Evolutionary conservation across 2,329 filamentous ascomycete genomes (phyloP).

Genomic region (Botrytis porri): DNA sequence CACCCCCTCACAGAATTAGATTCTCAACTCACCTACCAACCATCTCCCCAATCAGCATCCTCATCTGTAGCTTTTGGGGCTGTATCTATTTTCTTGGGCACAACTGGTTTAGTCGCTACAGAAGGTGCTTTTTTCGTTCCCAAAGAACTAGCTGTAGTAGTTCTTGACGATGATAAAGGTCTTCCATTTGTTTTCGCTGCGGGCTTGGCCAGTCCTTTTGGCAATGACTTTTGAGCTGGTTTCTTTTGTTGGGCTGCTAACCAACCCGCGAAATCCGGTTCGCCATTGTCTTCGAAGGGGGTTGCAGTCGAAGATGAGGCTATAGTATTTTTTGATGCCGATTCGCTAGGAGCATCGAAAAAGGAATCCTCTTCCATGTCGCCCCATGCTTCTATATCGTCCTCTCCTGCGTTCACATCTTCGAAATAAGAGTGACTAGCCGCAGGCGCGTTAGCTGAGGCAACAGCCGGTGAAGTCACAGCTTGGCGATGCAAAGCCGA

Average conservation of each 20-base stretch:
- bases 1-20: background rate
- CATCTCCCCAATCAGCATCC: conserved; percentile 63
- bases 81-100: conserved; percentile 65
- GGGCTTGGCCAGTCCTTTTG: conserved; percentile 76
- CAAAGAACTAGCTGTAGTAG: conserved; percentile 39
- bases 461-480: conserved; percentile 50
- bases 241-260: conserved; percentile 82
- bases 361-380: conserved; percentile 54
- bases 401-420: conserved; percentile 58
- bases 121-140: conserved; percentile 34
- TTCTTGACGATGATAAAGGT: conserved; percentile 40
- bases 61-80: conserved; percentile 59
- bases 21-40: conserved; percentile 48
- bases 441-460: conserved; percentile 45
- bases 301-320: conserved; percentile 39
- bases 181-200: conserved; percentile 31
- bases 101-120: conserved; percentile 24
- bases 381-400: conserved; percentile 71
- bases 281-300: conserved; percentile 76
- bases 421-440: conserved; percentile 51
- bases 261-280: conserved; percentile 97
- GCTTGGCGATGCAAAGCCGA: conserved; percentile 60
- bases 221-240: conserved; percentile 58
- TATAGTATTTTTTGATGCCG: conserved; percentile 26
- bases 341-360: conserved; percentile 39